Evolutionary conservation across 768 basidiomycete genomes (phyloP).

Genomic region (Russula dissimulans): DNA sequence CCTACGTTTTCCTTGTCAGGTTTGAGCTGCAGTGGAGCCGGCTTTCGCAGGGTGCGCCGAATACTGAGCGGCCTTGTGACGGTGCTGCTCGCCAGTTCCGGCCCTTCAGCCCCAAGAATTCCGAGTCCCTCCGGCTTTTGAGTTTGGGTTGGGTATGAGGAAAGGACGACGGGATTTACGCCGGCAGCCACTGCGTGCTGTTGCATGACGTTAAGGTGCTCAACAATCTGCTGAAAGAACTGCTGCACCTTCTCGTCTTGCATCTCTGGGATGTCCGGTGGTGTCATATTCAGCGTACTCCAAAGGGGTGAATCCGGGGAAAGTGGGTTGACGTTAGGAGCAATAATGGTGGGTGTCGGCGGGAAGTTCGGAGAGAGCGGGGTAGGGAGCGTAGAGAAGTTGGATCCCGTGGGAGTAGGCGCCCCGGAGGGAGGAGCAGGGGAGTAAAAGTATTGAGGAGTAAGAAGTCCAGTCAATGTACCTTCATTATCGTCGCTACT

Average conservation of each 20-base stretch:
- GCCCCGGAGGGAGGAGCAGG: background rate
- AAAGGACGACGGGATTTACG: background rate
- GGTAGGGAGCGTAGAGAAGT: conserved; percentile 24
- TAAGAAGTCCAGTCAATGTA: conserved; percentile 12
- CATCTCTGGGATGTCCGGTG: conserved; percentile 57
- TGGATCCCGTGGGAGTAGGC: conserved; percentile 17
- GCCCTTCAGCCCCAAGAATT: background rate
- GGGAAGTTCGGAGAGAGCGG: conserved; percentile 21
- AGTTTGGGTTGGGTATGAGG: background rate
- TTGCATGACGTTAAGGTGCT: conserved; percentile 70
- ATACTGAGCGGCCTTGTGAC: conserved; percentile 40
- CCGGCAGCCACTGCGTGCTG: conserved; percentile 31
- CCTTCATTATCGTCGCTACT: conserved; percentile 16
- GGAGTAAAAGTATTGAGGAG: conserved; percentile 16
- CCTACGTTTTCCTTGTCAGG: conserved; percentile 53
- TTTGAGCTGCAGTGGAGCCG: conserved; percentile 18
- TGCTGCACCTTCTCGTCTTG: conserved; percentile 69
- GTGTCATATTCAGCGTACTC: conserved; percentile 27
- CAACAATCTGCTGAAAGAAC: conserved; percentile 80
- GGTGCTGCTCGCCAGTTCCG: conserved; percentile 11
- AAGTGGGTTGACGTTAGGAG: conserved; percentile 15
- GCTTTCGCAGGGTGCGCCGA: conserved; percentile 19
- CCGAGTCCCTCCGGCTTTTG: conserved; percentile 6
- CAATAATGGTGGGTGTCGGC: conserved; percentile 7
- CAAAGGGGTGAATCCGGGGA: conserved; percentile 28